Percentiles rank a stretch among this genome's conserved stretches.
phyloP scores from a whole-genome alignment of 1,284 basidiomycete species.

The Apiotrichum sp. region DNA sequence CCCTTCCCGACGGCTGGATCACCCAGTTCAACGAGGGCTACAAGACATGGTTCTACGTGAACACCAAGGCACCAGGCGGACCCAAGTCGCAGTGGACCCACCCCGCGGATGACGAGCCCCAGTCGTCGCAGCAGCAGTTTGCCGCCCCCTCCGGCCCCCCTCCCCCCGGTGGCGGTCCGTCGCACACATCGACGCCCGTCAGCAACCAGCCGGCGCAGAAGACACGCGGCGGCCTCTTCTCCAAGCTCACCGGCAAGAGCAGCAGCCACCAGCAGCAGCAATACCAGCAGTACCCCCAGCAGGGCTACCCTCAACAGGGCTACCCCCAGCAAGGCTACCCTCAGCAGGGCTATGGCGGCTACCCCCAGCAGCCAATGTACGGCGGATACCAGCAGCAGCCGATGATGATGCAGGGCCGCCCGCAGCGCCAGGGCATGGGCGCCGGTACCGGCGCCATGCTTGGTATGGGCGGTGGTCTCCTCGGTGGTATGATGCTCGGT shows the following conservation, averaged over 20 bases:
- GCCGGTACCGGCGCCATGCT: slow-evolving; percentile 35
- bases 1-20: slow-evolving; percentile 44
- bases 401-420: slow-evolving; percentile 15
- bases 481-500: slow-evolving; percentile 46
- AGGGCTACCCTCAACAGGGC: slow-evolving; percentile 20
- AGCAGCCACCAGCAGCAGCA: slow-evolving; percentile 19
- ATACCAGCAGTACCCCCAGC: slow-evolving; percentile 14
- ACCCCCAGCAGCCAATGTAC: slow-evolving; percentile 3
- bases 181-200: not conserved
- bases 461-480: slow-evolving; percentile 42
- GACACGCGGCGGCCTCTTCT: slow-evolving; percentile 35
- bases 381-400: slow-evolving; percentile 11
- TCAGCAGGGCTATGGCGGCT: slow-evolving; percentile 20
- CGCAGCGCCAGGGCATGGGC: slow-evolving; percentile 32
- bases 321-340: slow-evolving; percentile 13
- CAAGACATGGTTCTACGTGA: slow-evolving; percentile 47
- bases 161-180: slow-evolving; percentile 11
- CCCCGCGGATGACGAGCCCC: slow-evolving; percentile 35
- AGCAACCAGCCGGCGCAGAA: slow-evolving; percentile 2
- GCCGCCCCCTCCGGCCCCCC: slow-evolving; percentile 40
- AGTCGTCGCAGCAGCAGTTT: slow-evolving; percentile 19
- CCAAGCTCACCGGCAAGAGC: slow-evolving; percentile 31
- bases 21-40: slow-evolving; percentile 45
- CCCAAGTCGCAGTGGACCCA: slow-evolving; percentile 30
- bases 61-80: not conserved